Percentiles rank a stretch among this genome's conserved stretches.
These are phyloP conservation scores for Fusarium nematophilum DNA, from an alignment of 2,329 filamentous ascomycete genomes.

Conservation along the genomic window DNA sequence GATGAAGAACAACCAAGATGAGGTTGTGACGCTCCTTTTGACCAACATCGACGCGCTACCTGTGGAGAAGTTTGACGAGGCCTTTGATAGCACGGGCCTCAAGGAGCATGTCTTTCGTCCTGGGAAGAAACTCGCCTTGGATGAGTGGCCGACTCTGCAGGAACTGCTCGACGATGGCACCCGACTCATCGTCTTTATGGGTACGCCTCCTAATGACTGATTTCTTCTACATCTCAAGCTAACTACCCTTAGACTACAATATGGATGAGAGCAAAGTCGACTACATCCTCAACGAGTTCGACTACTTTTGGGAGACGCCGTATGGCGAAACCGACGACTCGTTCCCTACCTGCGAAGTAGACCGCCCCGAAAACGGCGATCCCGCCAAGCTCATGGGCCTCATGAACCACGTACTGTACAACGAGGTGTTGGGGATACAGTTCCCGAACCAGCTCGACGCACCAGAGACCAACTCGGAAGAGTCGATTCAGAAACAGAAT, in stretches of 20 bases:
- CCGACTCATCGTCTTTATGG: constrained; percentile 78
- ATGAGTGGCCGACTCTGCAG: constrained; percentile 77
- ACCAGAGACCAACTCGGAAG: constrained; percentile 50
- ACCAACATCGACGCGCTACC: constrained; percentile 71
- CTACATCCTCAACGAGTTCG: constrained; percentile 73
- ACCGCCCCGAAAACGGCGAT: constrained; percentile 63
- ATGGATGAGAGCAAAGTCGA: constrained; percentile 61
- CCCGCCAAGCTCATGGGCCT: constrained; percentile 42
- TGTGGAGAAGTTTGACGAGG: constrained; percentile 64
- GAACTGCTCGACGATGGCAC: constrained; percentile 71
- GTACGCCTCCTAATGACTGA: constrained; percentile 48
- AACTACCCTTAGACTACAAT: constrained; percentile 64
- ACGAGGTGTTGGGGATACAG: constrained; percentile 40
- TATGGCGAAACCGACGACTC: constrained; percentile 70
- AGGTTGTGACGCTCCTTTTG: constrained; percentile 72
- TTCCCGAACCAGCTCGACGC: constrained; percentile 49
- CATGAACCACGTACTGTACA: constrained; percentile 46
- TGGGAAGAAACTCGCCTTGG: constrained; percentile 50
- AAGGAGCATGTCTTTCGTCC: constrained; percentile 68
- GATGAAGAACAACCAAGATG: constrained; percentile 67
- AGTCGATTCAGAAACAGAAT: constrained; percentile 42
- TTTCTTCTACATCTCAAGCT: constrained; percentile 11
- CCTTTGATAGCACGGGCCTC: constrained; percentile 67
- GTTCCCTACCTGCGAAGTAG: constrained; percentile 73
- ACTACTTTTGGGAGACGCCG: constrained; percentile 77